Percentiles rank a stretch among this genome's conserved stretches.
Conservation (phyloP, 2,329 filamentous ascomycete species). For the Pseudopithomyces maydicus region DNA sequence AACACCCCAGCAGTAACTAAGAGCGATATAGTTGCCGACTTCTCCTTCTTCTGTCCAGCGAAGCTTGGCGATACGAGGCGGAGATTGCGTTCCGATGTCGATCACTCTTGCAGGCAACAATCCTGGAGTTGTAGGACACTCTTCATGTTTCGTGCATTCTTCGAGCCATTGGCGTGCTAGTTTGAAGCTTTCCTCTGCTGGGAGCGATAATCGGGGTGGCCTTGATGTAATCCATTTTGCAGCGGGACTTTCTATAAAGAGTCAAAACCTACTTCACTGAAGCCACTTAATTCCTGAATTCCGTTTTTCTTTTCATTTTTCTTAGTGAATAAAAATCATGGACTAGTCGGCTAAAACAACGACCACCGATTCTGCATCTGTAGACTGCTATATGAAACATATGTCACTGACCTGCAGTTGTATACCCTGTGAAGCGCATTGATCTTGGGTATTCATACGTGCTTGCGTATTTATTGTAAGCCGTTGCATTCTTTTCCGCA, state of each 20-base stretch:
- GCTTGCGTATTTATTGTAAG: background rate
- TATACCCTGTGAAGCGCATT: background rate
- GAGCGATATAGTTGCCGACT: conserved; percentile 4
- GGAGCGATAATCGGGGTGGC: background rate
- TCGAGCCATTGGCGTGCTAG: conserved; percentile 7
- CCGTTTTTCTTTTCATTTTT: too few relatives aligned
- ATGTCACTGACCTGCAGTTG: background rate
- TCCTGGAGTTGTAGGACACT: background rate
- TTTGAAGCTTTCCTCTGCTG: background rate
- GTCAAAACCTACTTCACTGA: too few relatives aligned
- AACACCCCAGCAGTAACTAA: conserved; percentile 19
- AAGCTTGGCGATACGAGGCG: conserved; percentile 8
- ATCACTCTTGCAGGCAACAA: conserved; percentile 9
- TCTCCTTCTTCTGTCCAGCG: conserved; percentile 16
- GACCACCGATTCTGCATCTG: too few relatives aligned
- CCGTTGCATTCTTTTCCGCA: too few relatives aligned
- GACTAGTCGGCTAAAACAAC: too few relatives aligned
- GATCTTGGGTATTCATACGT: background rate
- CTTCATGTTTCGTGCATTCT: conserved; percentile 9
- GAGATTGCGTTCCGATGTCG: conserved; percentile 11
- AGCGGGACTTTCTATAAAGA: conserved; percentile 4
- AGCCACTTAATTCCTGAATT: too few relatives aligned
- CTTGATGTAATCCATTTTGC: background rate
- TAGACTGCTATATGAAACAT: too few relatives aligned
- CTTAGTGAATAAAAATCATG: too few relatives aligned